Conservation (phyloP, 257 asterid species). For the Przewalskia tangutica region DNA sequence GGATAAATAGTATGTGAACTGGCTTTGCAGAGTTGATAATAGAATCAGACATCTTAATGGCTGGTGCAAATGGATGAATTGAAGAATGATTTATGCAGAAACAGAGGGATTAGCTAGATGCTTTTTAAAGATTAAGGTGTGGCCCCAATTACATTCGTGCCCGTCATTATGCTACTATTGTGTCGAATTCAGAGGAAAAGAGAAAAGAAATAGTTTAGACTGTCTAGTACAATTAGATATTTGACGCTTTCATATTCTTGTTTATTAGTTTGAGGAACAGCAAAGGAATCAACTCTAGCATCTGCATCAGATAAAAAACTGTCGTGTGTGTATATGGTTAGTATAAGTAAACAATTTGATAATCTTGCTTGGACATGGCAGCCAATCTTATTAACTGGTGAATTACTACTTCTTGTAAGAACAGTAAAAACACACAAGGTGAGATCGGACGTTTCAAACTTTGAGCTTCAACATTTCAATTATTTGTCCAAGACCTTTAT, state of each 20-base stretch:
- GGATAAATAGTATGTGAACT: conserved; percentile 20
- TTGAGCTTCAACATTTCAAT: conserved; percentile 8
- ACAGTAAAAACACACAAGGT: not conserved
- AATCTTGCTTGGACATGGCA: not conserved
- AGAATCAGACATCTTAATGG: not conserved
- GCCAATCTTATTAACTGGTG: not conserved
- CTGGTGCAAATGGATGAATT: not conserved
- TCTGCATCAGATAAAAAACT: not conserved
- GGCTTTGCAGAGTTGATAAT: not conserved
- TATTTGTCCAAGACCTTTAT: conserved; percentile 4
- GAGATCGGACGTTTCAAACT: not conserved
- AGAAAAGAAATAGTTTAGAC: not conserved
- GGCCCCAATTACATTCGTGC: not conserved
- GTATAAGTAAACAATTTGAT: not conserved
- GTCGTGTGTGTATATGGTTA: not conserved
- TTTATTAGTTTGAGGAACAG: not conserved
- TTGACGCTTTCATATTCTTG: not conserved
- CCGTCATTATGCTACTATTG: not conserved
- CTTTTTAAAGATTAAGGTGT: not conserved
- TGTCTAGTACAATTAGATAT: not conserved
- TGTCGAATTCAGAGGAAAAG: not conserved
- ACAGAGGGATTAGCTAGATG: not conserved
- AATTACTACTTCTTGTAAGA: not conserved
- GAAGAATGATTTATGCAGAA: no score
- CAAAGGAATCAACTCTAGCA: conserved; percentile 9